Conservation (phyloP, 306 rosid genomes). For the Acacia crassicarpa region DNA sequence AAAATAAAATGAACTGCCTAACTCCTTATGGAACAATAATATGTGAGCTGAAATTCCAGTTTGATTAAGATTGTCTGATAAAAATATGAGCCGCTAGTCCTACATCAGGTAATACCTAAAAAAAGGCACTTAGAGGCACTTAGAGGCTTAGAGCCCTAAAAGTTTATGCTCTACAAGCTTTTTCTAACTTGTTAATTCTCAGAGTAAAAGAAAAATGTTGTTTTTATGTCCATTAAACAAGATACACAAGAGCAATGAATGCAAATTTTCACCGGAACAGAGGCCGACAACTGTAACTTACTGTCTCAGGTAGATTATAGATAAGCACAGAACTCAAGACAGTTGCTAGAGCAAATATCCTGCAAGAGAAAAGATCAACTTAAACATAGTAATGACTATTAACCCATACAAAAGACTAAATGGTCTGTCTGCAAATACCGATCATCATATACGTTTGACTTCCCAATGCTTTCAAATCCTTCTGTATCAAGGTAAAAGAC, state of each 20-base stretch:
- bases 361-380: slow-evolving; percentile 42
- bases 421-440: slow-evolving; percentile 61
- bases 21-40: not conserved
- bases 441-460: slow-evolving; percentile 96
- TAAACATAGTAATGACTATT: slow-evolving; percentile 10
- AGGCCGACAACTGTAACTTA: slow-evolving; percentile 35
- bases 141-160: not conserved
- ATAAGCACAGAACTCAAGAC: slow-evolving; percentile 95
- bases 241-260: slow-evolving; percentile 28
- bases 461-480: slow-evolving; percentile 97
- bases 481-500: slow-evolving; percentile 93
- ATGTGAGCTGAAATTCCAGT: not conserved
- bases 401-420: slow-evolving; percentile 21
- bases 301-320: slow-evolving; percentile 95
- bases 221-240: slow-evolving; percentile 23
- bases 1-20: not conserved
- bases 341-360: slow-evolving; percentile 94
- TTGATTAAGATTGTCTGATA: not conserved
- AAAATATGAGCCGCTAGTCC: not conserved
- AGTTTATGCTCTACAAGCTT: not conserved
- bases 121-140: not conserved
- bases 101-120: not conserved
- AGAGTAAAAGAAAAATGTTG: slow-evolving; percentile 5
- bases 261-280: slow-evolving; percentile 1
- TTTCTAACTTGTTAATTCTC: slow-evolving; percentile 3